phyloP scores from a whole-genome alignment of 2,329 filamentous ascomycete species.

The Fusarium subglutinans region DNA sequence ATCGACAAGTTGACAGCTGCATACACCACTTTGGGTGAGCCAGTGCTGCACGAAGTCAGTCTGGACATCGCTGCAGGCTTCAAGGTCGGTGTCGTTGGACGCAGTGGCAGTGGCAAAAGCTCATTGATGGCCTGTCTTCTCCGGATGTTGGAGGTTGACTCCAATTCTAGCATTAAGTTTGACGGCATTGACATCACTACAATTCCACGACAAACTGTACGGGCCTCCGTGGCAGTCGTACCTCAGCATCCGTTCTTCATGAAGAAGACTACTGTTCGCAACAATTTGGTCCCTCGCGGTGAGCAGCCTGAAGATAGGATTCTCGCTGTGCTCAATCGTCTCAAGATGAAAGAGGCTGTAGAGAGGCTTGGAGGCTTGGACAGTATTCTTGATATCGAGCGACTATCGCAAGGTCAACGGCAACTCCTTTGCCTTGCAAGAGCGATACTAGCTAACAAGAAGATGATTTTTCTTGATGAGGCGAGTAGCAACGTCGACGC shows the following conservation, averaged over 20 bases:
- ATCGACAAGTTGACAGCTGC: constrained; percentile 44
- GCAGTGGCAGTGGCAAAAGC: constrained; percentile 50
- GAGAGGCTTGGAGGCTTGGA: constrained; percentile 52
- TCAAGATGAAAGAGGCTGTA: background rate
- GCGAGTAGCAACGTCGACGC: constrained; percentile 49
- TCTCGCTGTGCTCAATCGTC: constrained; percentile 47
- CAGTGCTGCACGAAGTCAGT: constrained; percentile 43
- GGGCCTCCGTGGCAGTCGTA: constrained; percentile 51
- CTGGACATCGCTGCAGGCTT: constrained; percentile 46
- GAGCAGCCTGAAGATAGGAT: constrained; percentile 39
- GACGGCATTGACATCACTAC: constrained; percentile 53
- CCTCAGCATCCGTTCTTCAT: constrained; percentile 63
- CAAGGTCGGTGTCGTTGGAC: constrained; percentile 56
- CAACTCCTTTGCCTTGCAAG: constrained; percentile 55
- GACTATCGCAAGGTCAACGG: constrained; percentile 54
- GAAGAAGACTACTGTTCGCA: constrained; percentile 54
- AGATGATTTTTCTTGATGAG: constrained; percentile 52
- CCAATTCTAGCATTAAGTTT: constrained; percentile 52
- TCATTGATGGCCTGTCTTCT: constrained; percentile 55
- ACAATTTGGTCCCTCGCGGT: constrained; percentile 58
- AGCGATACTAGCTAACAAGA: constrained; percentile 48
- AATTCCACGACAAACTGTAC: constrained; percentile 36
- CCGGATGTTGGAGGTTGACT: constrained; percentile 56
- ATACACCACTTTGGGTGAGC: constrained; percentile 36
- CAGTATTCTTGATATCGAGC: constrained; percentile 42